phyloP scores from a whole-genome alignment of 805 yeast species.

The Clavispora phyllophila region DNA sequence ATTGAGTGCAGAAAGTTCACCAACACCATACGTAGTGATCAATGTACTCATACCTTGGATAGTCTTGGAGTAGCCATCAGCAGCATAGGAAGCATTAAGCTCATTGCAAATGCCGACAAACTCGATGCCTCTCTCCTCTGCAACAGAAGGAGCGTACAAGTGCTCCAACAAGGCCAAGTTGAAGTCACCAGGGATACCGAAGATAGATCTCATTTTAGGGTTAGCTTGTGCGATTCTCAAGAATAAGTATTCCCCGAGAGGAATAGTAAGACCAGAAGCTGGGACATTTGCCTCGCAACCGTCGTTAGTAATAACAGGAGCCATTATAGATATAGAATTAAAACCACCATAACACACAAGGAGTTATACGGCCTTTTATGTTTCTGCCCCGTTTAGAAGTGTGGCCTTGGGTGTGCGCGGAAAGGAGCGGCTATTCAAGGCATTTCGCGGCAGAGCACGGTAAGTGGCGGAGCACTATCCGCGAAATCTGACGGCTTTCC shows the following conservation, averaged over 20 bases:
- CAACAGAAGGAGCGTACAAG: slow-evolving; percentile 42
- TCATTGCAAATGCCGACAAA: slow-evolving; percentile 90
- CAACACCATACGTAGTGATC: slow-evolving; percentile 81
- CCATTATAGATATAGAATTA: slow-evolving; percentile 5
- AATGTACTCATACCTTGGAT: slow-evolving; percentile 57
- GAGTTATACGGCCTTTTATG: neutral
- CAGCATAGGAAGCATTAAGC: slow-evolving; percentile 83
- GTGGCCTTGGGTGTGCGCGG: neutral
- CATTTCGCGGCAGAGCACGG: slow-evolving; percentile 1
- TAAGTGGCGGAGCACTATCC: neutral
- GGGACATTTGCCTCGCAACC: slow-evolving; percentile 6
- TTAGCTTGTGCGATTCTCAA: slow-evolving; percentile 50
- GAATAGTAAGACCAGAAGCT: slow-evolving; percentile 19
- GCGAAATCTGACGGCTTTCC: neutral
- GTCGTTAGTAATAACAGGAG: slow-evolving; percentile 13
- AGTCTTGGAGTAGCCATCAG: slow-evolving; percentile 78
- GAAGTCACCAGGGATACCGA: slow-evolving; percentile 81
- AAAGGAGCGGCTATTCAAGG: slow-evolving; percentile 1
- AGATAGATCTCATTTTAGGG: slow-evolving; percentile 47
- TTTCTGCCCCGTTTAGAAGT: neutral
- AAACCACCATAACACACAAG: neutral
- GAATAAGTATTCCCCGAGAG: slow-evolving; percentile 65
- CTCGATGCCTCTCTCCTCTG: slow-evolving; percentile 36
- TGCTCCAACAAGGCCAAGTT: slow-evolving; percentile 65
- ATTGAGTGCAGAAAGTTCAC: slow-evolving; percentile 80